Percentiles rank a stretch among this genome's conserved stretches.
Evolutionary conservation across 305 asterid genomes (phyloP).

Genomic region (Plantago rigida): DNA sequence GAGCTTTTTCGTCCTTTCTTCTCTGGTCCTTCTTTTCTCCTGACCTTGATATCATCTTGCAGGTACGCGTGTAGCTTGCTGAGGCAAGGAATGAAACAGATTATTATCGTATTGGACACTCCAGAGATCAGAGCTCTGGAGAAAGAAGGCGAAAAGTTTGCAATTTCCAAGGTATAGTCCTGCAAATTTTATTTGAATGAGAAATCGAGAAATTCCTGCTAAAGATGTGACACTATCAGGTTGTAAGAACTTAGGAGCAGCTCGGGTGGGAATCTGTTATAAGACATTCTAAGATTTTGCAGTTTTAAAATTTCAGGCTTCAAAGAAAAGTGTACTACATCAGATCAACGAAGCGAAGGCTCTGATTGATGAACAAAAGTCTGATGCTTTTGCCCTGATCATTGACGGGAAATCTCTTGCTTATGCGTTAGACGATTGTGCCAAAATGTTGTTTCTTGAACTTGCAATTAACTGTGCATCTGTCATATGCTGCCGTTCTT

Average conservation of each 20-base stretch:
- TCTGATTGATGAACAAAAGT: constrained; percentile 35
- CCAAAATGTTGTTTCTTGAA: constrained; percentile 56
- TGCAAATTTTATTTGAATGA: not conserved
- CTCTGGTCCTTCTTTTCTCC: constrained; percentile 21
- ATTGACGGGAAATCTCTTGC: constrained; percentile 90
- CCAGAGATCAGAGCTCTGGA: constrained; percentile 51
- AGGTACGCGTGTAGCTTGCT: constrained; percentile 71
- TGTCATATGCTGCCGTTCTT: constrained; percentile 93
- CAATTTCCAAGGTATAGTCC: constrained; percentile 45
- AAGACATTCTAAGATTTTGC: constrained; percentile 18
- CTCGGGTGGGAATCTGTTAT: not conserved
- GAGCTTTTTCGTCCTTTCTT: no score
- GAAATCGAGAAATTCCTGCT: constrained; percentile 3
- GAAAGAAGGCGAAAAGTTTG: constrained; percentile 48
- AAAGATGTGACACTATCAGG: not conserved
- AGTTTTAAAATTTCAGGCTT: constrained; percentile 43
- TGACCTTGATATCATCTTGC: constrained; percentile 30
- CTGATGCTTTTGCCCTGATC: constrained; percentile 79
- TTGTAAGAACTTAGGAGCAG: no score
- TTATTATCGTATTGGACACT: constrained; percentile 44
- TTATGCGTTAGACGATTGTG: constrained; percentile 66
- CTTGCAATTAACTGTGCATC: constrained; percentile 83
- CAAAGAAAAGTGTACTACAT: constrained; percentile 45
- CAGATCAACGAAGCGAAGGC: constrained; percentile 69
- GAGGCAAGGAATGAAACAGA: constrained; percentile 76